A percentile compares a stretch with the other conserved stretches of the same genome.
Conservation (phyloP, 768 basidiomycete genomes). For the Lactarius trivialis region DNA sequence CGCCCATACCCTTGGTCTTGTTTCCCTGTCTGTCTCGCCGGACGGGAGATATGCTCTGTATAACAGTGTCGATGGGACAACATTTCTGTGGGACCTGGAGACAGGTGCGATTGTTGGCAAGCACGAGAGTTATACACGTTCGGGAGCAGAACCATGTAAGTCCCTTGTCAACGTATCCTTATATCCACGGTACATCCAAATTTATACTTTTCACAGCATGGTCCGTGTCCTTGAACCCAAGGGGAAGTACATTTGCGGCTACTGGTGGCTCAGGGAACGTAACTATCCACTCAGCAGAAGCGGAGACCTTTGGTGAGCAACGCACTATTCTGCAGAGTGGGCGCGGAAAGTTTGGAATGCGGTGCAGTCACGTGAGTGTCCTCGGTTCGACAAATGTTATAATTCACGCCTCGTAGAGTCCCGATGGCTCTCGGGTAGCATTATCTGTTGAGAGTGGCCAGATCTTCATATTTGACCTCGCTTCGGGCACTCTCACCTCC, state of each 20-base stretch:
- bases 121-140: conserved; percentile 67
- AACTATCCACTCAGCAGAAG: conserved; percentile 61
- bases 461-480: conserved; percentile 79
- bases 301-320: conserved; percentile 61
- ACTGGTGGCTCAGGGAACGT: conserved; percentile 68
- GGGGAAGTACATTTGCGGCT: conserved; percentile 65
- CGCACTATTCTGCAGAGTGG: conserved; percentile 56
- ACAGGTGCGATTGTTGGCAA: conserved; percentile 54
- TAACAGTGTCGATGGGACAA: conserved; percentile 81
- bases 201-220: conserved; percentile 46
- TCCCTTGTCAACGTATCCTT: conserved; percentile 16
- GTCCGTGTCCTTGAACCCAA: conserved; percentile 77
- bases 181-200: neutral
- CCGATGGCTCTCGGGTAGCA: conserved; percentile 77
- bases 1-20: conserved; percentile 79
- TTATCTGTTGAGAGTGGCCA: conserved; percentile 84
- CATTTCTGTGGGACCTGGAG: conserved; percentile 64
- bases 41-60: conserved; percentile 63
- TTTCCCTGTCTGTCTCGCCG: conserved; percentile 67
- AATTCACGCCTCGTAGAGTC: conserved; percentile 55
- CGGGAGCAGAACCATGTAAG: conserved; percentile 65
- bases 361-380: conserved; percentile 55
- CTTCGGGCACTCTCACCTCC: conserved; percentile 53
- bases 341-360: conserved; percentile 72
- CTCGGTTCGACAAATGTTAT: neutral